A percentile compares a stretch with the other conserved stretches of the same genome.
These are phyloP conservation scores for Kurtzmaniella quercitrusa DNA, from an alignment of 1,139 yeast species.

Conservation along the genomic window DNA sequence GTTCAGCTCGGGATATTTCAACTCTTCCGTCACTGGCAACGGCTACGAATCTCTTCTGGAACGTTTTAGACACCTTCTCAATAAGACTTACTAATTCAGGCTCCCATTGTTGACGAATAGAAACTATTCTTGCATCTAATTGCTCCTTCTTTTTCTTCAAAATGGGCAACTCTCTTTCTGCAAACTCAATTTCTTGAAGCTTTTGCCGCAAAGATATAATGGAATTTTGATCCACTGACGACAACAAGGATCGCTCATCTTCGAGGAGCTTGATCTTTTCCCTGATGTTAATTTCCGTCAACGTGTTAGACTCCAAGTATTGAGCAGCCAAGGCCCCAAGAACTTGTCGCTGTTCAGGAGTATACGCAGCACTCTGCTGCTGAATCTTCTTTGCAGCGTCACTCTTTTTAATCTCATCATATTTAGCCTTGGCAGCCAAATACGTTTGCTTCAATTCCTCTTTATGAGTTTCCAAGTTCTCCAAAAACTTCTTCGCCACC, in stretches of 20 bases:
- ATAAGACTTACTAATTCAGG: slow-evolving; percentile 51
- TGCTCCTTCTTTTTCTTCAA: slow-evolving; percentile 21
- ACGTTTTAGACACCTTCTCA: slow-evolving; percentile 52
- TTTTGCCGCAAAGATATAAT: slow-evolving; percentile 29
- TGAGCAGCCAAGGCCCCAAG: slow-evolving; percentile 41
- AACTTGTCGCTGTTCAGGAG: slow-evolving; percentile 38
- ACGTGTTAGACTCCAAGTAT: slow-evolving; percentile 37
- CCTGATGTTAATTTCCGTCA: slow-evolving; percentile 34
- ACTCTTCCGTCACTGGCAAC: slow-evolving; percentile 89
- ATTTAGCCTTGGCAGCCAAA: slow-evolving; percentile 35
- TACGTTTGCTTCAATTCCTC: slow-evolving; percentile 27
- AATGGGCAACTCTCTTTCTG: slow-evolving; percentile 32
- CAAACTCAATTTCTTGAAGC: slow-evolving; percentile 24
- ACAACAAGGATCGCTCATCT: slow-evolving; percentile 36
- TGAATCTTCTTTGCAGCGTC: slow-evolving; percentile 41
- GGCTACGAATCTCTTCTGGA: slow-evolving; percentile 58
- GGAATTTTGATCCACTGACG: slow-evolving; percentile 37
- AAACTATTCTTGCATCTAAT: slow-evolving; percentile 31
- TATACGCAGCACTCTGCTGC: slow-evolving; percentile 32
- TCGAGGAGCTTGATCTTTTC: slow-evolving; percentile 30
- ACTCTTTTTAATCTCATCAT: slow-evolving; percentile 40
- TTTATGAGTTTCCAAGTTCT: slow-evolving; percentile 30
- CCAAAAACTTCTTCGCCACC: slow-evolving; percentile 26
- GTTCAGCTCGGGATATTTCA: slow-evolving; percentile 47
- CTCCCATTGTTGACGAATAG: slow-evolving; percentile 50